Evolutionary conservation across 441 rosid species (phyloP).

Genomic region (Pelargonium citronellum): DNA sequence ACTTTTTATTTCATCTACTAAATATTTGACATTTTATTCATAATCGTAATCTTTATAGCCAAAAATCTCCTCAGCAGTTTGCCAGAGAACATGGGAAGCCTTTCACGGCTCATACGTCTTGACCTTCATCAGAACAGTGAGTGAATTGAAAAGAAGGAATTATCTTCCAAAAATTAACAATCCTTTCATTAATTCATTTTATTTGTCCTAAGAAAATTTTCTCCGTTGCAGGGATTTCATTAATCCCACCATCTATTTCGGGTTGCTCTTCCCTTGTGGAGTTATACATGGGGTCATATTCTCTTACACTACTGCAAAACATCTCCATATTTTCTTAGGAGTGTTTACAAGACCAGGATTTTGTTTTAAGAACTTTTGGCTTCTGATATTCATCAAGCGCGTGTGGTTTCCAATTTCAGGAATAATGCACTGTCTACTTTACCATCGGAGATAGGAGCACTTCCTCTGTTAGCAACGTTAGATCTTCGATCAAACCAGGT

Average conservation of each 20-base stretch:
- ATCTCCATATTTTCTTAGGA: conserved; percentile 9
- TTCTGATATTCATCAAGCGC: conserved; percentile 23
- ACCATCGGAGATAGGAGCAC: conserved; percentile 61
- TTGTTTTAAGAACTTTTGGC: conserved; percentile 19
- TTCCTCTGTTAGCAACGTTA: conserved; percentile 64
- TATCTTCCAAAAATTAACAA: conserved; percentile 16
- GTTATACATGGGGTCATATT: conserved; percentile 74
- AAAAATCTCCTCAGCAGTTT: conserved; percentile 61
- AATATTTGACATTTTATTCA: conserved; percentile 6
- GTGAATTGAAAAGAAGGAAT: conserved; percentile 24
- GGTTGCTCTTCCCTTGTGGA: conserved; percentile 76
- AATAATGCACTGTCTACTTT: conserved; percentile 57
- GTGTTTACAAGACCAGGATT: conserved; percentile 17
- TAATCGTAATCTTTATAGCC: conserved; percentile 38
- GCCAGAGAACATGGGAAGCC: conserved; percentile 69
- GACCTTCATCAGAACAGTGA: conserved; percentile 92
- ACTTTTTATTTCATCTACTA: conserved; percentile 6
- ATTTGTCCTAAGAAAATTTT: conserved; percentile 12
- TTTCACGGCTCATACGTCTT: conserved; percentile 75
- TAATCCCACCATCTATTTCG: conserved; percentile 61
- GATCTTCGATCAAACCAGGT: conserved; percentile 92
- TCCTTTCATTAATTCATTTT: conserved; percentile 14
- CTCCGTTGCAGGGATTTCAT: conserved; percentile 48
- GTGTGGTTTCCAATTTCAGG: conserved; percentile 40
- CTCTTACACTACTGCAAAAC: conserved; percentile 21